Conservation (phyloP, 352 stramenopile genomes). For the Globisporangium spiculum region DNA sequence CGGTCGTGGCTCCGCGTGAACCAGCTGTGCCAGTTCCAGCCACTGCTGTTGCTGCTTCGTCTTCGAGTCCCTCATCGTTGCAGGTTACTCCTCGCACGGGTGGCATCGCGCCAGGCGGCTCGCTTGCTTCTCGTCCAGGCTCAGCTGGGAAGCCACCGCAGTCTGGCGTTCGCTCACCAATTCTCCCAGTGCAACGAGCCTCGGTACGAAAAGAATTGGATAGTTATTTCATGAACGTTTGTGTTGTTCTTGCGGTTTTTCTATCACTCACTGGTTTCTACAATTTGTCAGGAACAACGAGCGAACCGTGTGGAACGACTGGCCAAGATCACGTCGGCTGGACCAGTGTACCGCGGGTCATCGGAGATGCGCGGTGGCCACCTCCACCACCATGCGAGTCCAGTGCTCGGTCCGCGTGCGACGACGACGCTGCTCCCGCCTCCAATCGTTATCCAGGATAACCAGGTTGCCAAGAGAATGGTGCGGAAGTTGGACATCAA, state of each 20-base stretch:
- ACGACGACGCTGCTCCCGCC: conserved; percentile 24
- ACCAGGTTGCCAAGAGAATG: conserved; percentile 35
- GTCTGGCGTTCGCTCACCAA: conserved; percentile 25
- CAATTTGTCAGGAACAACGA: conserved; percentile 16
- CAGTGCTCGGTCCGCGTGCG: conserved; percentile 46
- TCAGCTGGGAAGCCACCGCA: conserved; percentile 10
- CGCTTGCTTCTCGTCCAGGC: conserved; percentile 12
- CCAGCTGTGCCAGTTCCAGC: neutral
- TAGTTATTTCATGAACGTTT: neutral
- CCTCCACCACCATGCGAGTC: conserved; percentile 32
- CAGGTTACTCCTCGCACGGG: neutral
- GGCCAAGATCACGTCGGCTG: conserved; percentile 55
- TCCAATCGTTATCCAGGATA: conserved; percentile 18
- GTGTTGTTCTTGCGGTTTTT: neutral
- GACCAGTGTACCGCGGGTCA: conserved; percentile 33
- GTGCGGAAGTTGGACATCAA: conserved; percentile 71
- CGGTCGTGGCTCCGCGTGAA: neutral
- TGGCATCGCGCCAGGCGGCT: conserved; percentile 17
- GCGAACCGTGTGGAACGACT: conserved; percentile 42
- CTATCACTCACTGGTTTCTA: neutral
- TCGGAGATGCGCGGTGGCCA: conserved; percentile 11
- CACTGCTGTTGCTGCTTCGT: neutral
- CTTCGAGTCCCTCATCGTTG: neutral
- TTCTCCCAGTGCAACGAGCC: conserved; percentile 41
- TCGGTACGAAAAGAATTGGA: conserved; percentile 5